phyloP scores from a whole-genome alignment of 495 filamentous ascomycete genomes.

The Entonaema liquescens region DNA sequence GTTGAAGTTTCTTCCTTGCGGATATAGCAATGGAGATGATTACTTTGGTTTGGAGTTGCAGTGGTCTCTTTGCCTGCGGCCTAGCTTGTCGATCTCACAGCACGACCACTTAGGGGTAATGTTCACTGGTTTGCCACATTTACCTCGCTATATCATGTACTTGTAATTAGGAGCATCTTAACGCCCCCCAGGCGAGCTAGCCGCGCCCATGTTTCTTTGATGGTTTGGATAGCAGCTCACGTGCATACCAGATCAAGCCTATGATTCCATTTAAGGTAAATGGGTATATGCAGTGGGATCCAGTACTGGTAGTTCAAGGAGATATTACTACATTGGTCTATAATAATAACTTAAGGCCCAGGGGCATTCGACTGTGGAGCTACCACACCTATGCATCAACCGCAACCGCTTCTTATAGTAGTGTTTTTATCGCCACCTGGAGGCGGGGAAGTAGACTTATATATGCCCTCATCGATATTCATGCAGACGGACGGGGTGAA shows the following conservation, averaged over 20 bases:
- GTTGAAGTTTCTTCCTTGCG: not conserved
- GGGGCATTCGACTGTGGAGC: constrained; percentile 7
- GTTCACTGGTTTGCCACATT: not conserved
- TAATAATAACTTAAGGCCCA: constrained; percentile 15
- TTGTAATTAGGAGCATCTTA: not conserved
- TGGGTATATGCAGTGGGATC: not conserved
- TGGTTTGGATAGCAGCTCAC: not conserved
- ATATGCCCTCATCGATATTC: constrained; percentile 3
- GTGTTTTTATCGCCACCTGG: not conserved
- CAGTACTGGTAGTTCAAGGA: not conserved
- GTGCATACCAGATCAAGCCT: not conserved
- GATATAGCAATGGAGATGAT: not conserved
- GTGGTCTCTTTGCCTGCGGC: not conserved
- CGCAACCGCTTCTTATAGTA: constrained; percentile 6
- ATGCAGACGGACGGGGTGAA: constrained; percentile 5
- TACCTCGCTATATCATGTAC: not conserved
- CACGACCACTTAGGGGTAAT: not conserved
- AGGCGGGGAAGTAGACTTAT: constrained; percentile 16
- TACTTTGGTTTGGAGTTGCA: not conserved
- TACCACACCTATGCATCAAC: constrained; percentile 1
- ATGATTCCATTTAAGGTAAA: not conserved
- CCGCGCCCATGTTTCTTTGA: not conserved
- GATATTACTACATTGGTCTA: constrained; percentile 14
- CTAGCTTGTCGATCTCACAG: not conserved
- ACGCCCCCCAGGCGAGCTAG: not conserved